phyloP scores from a whole-genome alignment of 192 early-diverging fungal species.

The Coemansia sp. region DNA sequence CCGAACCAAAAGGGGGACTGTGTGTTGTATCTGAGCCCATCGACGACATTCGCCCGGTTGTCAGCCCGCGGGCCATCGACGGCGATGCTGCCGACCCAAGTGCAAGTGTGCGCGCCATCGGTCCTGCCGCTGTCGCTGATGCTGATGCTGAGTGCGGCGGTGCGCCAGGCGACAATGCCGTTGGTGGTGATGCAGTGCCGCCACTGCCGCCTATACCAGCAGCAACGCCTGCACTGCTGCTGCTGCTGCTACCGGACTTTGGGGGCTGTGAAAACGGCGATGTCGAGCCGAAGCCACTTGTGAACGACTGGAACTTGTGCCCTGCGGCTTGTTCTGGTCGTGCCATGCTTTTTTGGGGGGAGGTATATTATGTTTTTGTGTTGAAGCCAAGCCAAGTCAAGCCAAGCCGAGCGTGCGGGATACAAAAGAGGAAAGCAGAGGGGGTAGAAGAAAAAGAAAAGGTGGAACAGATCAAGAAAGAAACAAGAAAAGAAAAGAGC shows the following conservation, averaged over 20 bases:
- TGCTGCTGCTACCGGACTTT: slow-evolving; percentile 8
- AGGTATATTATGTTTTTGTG: not conserved
- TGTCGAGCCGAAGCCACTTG: slow-evolving; percentile 16
- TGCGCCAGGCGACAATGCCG: slow-evolving; percentile 4
- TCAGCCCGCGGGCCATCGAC: slow-evolving; percentile 7
- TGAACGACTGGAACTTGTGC: slow-evolving; percentile 36
- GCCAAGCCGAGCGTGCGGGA: too few relatives aligned
- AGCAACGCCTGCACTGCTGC: not conserved
- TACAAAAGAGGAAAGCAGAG: not conserved
- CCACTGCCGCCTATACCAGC: not conserved
- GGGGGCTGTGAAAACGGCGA: slow-evolving; percentile 53
- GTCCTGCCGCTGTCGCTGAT: too few relatives aligned
- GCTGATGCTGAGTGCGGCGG: slow-evolving; percentile 4
- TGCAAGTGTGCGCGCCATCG: not conserved
- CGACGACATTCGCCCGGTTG: slow-evolving; percentile 2
- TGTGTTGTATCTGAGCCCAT: not conserved
- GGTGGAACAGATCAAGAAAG: not conserved
- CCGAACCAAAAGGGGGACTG: not conserved
- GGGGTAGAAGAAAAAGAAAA: not conserved
- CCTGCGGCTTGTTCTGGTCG: slow-evolving; percentile 41
- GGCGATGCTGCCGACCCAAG: not conserved
- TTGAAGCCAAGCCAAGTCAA: too few relatives aligned
- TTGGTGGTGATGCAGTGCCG: not conserved
- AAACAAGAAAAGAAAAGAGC: slow-evolving; percentile 7
- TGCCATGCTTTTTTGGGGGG: slow-evolving; percentile 10